Evolutionary conservation across 306 rosid genomes (phyloP).

Genomic region (Hylodesmum podocarpum): DNA sequence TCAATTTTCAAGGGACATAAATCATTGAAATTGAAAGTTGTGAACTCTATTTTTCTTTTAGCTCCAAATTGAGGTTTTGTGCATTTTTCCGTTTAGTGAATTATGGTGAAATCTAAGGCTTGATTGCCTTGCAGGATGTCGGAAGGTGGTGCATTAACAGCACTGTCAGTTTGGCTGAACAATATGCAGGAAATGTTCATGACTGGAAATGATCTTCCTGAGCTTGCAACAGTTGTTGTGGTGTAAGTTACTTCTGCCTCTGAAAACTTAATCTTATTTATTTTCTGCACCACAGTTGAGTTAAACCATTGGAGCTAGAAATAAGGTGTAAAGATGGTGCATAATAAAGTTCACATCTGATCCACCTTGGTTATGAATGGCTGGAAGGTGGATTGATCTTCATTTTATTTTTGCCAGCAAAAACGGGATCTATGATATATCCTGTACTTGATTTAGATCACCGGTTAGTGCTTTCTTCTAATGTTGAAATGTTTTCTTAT

Average conservation of each 20-base stretch:
- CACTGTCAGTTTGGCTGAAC: slow-evolving; percentile 84
- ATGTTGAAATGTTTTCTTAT: slow-evolving; percentile 29
- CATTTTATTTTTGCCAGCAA: background rate
- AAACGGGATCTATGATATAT: background rate
- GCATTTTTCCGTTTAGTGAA: background rate
- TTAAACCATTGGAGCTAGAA: background rate
- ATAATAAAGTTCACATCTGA: slow-evolving; percentile 3
- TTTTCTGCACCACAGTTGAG: slow-evolving; percentile 17
- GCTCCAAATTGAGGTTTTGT: background rate
- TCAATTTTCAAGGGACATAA: background rate
- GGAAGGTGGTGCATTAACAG: slow-evolving; percentile 92
- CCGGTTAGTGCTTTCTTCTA: slow-evolving; percentile 27
- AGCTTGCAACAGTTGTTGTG: slow-evolving; percentile 77
- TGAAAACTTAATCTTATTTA: background rate
- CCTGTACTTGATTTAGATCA: background rate
- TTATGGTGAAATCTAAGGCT: slow-evolving; percentile 25
- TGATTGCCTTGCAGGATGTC: slow-evolving; percentile 69
- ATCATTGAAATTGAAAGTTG: slow-evolving; percentile 3
- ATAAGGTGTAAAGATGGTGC: background rate
- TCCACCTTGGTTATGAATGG: slow-evolving; percentile 7
- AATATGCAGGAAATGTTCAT: slow-evolving; percentile 67
- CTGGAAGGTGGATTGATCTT: background rate
- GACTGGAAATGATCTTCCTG: slow-evolving; percentile 73
- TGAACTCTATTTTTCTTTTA: slow-evolving; percentile 9
- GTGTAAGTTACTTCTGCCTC: slow-evolving; percentile 61